These are phyloP conservation scores for Brassica cretica DNA, from an alignment of 345 rosid species.

Conservation along the genomic window DNA sequence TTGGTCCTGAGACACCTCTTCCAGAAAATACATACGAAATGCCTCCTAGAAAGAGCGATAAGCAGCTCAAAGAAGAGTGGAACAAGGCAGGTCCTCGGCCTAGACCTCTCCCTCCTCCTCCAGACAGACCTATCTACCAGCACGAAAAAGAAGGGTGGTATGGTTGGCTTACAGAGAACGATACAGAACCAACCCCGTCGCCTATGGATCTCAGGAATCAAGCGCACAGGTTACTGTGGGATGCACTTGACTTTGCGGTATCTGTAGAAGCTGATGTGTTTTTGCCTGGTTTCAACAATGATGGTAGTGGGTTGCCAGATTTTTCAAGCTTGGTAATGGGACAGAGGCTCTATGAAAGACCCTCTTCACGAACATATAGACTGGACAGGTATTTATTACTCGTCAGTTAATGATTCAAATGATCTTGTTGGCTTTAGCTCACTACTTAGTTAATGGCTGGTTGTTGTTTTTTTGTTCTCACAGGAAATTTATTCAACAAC, in stretches of 20 bases:
- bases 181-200: constrained; percentile 80
- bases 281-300: constrained; percentile 84
- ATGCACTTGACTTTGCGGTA: constrained; percentile 89
- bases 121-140: constrained; percentile 81
- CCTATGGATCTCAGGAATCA: constrained; percentile 73
- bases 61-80: constrained; percentile 84
- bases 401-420: neutral
- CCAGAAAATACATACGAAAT: constrained; percentile 46
- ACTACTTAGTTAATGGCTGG: constrained; percentile 3
- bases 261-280: constrained; percentile 93
- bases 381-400: constrained; percentile 73
- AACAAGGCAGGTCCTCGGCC: constrained; percentile 95
- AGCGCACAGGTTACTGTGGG: constrained; percentile 93
- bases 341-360: constrained; percentile 86
- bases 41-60: constrained; percentile 59
- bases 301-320: constrained; percentile 89
- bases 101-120: constrained; percentile 99
- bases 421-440: constrained; percentile 11
- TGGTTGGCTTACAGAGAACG: constrained; percentile 85
- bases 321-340: constrained; percentile 97
- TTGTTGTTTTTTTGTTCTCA: constrained; percentile 24
- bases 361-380: constrained; percentile 81
- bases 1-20: constrained; percentile 84
- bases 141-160: constrained; percentile 99
- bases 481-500: constrained; percentile 70